Evolutionary conservation across 1,139 yeast genomes (phyloP), one percentile per base, ranked within the genome.

Genomic region (Pichia sp.): DNA sequence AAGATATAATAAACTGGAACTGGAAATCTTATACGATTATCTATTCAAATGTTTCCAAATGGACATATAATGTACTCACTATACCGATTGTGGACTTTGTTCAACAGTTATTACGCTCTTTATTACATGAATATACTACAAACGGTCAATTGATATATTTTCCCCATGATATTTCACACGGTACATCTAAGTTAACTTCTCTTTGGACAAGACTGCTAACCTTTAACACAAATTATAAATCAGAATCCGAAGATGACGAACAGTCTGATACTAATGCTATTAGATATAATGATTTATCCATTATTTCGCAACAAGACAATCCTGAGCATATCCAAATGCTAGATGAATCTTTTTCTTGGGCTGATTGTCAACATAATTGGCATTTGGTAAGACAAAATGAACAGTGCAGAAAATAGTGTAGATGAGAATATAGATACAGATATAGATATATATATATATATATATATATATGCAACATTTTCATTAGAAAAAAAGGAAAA

Each of bases 51-150:
- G 36, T 47, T 3, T 39, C 53, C 4, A 28, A 41, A 8, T 44
- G 51, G 41, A 46, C 43, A 6, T 57, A 57, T 39, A 47, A 49
- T 22, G 41, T 52, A 23, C 45, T 41, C 6, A 51, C 49, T 3
- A 46, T 51, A 31, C 41, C 47, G 7, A 39, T 55, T 5, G 59
- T 71, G 29, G 80, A 75, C 46, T 67, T 57, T 43, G 55, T 70
- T 3, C 87, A 83, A 55, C 85, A 82, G 53, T 55, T 68, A 37
- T 52, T 80, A 29, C 67, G 95, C 34, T 61, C 71, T 9, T 49
- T 79, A 1, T 67, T 77, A 11, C 56, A 43, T 2, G 30, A 38
- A 10, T 30, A 35, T 7, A 23, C 11, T 11, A 12, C 25, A 16
- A 41, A 16, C 8, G 39, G 40, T 2, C 12, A 30, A 12, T 27